phyloP scores from a whole-genome alignment of 176 grass and related monocot genomes.

The Puya raimondii region DNA sequence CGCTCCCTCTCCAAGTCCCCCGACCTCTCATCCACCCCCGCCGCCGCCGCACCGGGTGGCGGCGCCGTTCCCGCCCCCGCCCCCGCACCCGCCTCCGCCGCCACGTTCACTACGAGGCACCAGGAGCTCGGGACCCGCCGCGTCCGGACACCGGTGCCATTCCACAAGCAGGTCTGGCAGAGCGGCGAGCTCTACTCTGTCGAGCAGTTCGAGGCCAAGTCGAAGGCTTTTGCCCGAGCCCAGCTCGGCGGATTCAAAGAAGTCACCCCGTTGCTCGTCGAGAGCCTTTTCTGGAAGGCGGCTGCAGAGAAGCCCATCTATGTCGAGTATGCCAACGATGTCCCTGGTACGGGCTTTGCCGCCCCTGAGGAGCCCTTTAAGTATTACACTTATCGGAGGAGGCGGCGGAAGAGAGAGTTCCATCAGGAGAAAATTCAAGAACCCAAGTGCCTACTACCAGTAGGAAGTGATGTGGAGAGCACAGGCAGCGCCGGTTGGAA shows the following conservation, averaged over 20 bases:
- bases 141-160: slow-evolving; percentile 25
- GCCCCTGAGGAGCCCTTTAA: slow-evolving; percentile 14
- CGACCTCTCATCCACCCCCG: not conserved
- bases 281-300: slow-evolving; percentile 87
- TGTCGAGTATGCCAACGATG: slow-evolving; percentile 94
- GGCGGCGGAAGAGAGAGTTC: slow-evolving; percentile 29
- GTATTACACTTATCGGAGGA: not conserved
- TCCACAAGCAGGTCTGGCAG: slow-evolving; percentile 93
- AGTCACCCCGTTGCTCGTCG: slow-evolving; percentile 45
- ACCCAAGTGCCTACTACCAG: not conserved
- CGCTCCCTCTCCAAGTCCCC: slow-evolving; percentile 41
- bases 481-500: slow-evolving; percentile 37
- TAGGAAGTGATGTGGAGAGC: slow-evolving; percentile 4
- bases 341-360: slow-evolving; percentile 76
- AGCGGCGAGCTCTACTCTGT: slow-evolving; percentile 83
- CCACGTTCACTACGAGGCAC: slow-evolving; percentile 56
- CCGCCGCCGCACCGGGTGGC: not conserved
- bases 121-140: slow-evolving; percentile 59
- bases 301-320: slow-evolving; percentile 60
- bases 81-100: not conserved
- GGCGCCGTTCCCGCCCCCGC: not conserved
- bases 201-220: slow-evolving; percentile 83
- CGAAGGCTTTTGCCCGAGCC: slow-evolving; percentile 51
- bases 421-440: slow-evolving; percentile 5
- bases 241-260: slow-evolving; percentile 55